phyloP scores from a whole-genome alignment of 345 rosid genomes.

The Eucalyptus sp. region DNA sequence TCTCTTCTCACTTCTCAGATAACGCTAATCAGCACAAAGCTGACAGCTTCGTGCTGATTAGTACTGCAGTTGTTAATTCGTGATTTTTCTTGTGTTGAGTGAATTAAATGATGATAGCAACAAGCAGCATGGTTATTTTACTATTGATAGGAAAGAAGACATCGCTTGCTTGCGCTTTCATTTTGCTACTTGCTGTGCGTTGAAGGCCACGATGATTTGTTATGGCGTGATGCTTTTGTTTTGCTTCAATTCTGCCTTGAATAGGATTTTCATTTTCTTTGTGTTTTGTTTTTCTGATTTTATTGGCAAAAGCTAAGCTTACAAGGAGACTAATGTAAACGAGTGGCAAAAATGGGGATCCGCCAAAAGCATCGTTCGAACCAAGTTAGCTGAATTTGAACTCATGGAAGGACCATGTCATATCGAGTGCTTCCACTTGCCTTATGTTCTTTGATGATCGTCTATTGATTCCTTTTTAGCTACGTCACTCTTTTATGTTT shows the following conservation, averaged over 20 bases:
- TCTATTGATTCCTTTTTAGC: neutral
- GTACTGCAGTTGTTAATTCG: neutral
- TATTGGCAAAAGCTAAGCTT: neutral
- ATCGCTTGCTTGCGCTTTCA: neutral
- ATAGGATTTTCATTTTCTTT: neutral
- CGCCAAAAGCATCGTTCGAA: neutral
- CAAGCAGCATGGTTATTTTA: neutral
- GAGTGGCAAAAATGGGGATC: neutral
- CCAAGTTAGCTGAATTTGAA: neutral
- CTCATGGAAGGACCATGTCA: neutral
- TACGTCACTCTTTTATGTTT: neutral
- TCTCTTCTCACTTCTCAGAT: neutral
- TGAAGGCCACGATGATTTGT: neutral
- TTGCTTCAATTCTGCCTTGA: neutral
- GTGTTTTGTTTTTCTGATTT: neutral
- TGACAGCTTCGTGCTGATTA: neutral
- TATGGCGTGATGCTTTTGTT: neutral
- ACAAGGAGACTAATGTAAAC: neutral
- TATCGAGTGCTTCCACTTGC: neutral
- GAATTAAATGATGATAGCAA: neutral
- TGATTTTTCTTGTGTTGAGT: neutral
- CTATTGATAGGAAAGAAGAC: neutral
- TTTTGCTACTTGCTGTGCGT: neutral
- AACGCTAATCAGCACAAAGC: neutral
- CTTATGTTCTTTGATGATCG: neutral